phyloP scores from a whole-genome alignment of 345 rosid genomes.

The Melaleuca quinquenervia region DNA sequence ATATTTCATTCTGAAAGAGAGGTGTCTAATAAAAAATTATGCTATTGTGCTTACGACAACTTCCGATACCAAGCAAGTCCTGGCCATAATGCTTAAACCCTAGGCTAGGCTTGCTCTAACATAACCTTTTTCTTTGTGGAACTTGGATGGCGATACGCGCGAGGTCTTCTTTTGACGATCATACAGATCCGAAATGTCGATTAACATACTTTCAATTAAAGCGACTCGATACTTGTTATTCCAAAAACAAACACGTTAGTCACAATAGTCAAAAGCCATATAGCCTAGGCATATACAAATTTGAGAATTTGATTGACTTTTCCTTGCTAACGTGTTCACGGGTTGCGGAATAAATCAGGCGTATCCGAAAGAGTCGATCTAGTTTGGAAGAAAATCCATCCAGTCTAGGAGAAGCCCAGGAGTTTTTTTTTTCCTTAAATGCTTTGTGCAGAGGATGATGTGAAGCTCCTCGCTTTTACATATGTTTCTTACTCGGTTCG shows the following conservation, averaged over 20 bases:
- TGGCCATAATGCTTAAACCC: neutral
- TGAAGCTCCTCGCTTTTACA: neutral
- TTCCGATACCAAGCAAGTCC: neutral
- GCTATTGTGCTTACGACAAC: no score
- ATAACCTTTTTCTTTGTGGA: neutral
- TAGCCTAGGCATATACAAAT: neutral
- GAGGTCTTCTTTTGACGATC: neutral
- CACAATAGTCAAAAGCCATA: neutral
- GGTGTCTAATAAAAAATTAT: neutral
- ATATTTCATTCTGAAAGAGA: neutral
- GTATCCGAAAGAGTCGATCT: neutral
- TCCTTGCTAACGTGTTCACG: neutral
- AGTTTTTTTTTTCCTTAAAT: neutral
- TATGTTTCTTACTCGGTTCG: no score
- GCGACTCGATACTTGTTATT: neutral
- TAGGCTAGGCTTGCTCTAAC: neutral
- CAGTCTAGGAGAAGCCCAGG: neutral
- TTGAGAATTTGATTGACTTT: neutral
- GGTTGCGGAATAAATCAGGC: neutral
- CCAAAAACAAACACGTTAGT: neutral
- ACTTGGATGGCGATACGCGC: neutral
- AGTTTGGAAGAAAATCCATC: neutral
- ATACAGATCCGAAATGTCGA: neutral
- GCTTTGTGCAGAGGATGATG: neutral
- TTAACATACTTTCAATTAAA: neutral